Evolutionary conservation across 768 basidiomycete species (phyloP), one percentile per base, ranked within the genome.

Genomic region (Royoungia palumana): DNA sequence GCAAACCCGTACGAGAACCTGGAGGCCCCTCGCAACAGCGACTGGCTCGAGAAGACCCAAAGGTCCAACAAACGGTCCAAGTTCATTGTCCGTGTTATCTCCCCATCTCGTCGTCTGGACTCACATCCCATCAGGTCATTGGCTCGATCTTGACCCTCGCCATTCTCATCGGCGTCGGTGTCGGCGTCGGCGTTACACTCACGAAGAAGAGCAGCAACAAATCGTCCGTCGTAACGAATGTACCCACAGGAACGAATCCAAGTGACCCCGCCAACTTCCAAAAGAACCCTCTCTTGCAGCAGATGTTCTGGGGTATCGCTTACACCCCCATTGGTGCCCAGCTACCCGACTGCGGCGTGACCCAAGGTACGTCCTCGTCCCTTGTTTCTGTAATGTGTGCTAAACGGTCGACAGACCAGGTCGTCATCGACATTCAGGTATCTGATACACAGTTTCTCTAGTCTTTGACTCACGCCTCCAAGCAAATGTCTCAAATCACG

Each of bases 401-500:
- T 60, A 10, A 55, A 28, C 16, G 6, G 11, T 30, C 14, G 38
- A 5, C 53, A 77, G 79, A 69, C 17, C 73, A 76, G 46, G 80
- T 89, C 40, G 81, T 89, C 45, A 70, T 73, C 56, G 87, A 89
- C 63, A 78, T 89, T 11, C 87, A 88, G 76, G 85, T 84, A 56
- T 34, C 67, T 53, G 38, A 16, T 28, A 10, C 35, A n/a, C 32
- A 13, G 27, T 25, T 47, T 13, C 55, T n/a, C 14, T 35, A 1
- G 12, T 32, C 17, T 34, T 14, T 13, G 1, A 21, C 65, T 53
- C 59, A 56, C 27, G 36, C 11, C 44, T 28, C 27, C 16, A 55
- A 89, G 84, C 75, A 91, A 34, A 68, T 95, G 57, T 93, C 92
- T 30, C 93, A 95, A 70, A 68, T 95, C 32, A 95, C 93, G 1